Conservation (phyloP, 2,329 filamentous ascomycete species). For the Macroventuria anomochaeta region DNA sequence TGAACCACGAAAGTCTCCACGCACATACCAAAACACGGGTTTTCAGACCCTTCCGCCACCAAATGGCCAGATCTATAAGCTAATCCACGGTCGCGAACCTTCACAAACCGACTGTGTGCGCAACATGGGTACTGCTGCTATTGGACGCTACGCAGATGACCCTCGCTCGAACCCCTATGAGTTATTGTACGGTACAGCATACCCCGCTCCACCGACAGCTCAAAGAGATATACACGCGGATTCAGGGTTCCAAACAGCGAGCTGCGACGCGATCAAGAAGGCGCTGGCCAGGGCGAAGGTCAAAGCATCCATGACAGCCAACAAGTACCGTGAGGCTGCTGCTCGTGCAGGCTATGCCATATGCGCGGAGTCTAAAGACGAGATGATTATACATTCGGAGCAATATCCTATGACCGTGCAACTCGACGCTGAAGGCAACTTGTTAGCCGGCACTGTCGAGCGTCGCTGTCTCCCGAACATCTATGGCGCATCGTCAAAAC, state of each 20-base stretch:
- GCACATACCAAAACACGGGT: conserved; percentile 21
- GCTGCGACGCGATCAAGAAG: neutral
- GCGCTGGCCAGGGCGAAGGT: conserved; percentile 22
- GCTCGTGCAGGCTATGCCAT: conserved; percentile 15
- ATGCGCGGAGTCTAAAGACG: conserved; percentile 15
- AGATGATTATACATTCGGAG: conserved; percentile 24
- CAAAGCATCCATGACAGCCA: conserved; percentile 19
- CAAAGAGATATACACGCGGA: neutral
- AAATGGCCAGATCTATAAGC: conserved; percentile 12
- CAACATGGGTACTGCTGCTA: conserved; percentile 15
- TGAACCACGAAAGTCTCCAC: neutral
- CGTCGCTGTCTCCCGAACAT: conserved; percentile 19
- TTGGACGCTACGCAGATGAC: conserved; percentile 15
- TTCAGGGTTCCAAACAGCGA: conserved; percentile 26
- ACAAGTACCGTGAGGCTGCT: conserved; percentile 14
- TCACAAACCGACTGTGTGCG: conserved; percentile 4
- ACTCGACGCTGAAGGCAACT: conserved; percentile 17
- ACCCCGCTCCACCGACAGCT: neutral
- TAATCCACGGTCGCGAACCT: conserved; percentile 22
- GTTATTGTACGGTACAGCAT: conserved; percentile 11
- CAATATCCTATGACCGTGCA: conserved; percentile 6
- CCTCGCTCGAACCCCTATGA: conserved; percentile 7
- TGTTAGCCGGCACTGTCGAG: neutral
- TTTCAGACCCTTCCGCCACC: conserved; percentile 23
- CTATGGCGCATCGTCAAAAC: neutral